Percentiles rank a stretch among this genome's conserved stretches.
Conservation (phyloP, 768 basidiomycete genomes). For the Termitomyces sp. region DNA sequence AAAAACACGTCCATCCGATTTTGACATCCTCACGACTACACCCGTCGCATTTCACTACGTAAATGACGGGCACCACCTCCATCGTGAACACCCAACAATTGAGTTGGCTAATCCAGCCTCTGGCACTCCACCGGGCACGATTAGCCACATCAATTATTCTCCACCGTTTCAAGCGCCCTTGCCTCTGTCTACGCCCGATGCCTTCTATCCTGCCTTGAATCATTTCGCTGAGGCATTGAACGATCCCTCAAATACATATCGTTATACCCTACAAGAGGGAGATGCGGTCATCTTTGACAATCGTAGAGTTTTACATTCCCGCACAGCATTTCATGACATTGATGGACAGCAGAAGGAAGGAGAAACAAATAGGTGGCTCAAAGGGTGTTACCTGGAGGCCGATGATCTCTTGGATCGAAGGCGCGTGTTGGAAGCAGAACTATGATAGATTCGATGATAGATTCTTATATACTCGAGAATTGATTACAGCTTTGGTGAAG, state of each 20-base stretch:
- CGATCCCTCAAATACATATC: constrained; percentile 42
- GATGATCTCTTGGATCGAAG: constrained; percentile 59
- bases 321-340: constrained; percentile 64
- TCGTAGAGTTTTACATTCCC: constrained; percentile 80
- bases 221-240: constrained; percentile 58
- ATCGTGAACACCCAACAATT: constrained; percentile 69
- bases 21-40: constrained; percentile 50
- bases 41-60: constrained; percentile 88
- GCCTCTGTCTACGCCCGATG: constrained; percentile 41
- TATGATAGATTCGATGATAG: background rate
- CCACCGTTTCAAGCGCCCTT: constrained; percentile 93
- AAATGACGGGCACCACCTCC: constrained; percentile 84
- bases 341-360: constrained; percentile 32
- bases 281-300: constrained; percentile 93
- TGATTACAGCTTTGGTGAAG: constrained; percentile 20
- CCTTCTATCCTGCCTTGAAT: constrained; percentile 59
- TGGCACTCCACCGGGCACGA: constrained; percentile 18
- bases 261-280: constrained; percentile 72
- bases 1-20: constrained; percentile 40
- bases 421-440: constrained; percentile 40
- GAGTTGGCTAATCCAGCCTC: constrained; percentile 37
- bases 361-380: constrained; percentile 76
- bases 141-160: constrained; percentile 81
- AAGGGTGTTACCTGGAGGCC: constrained; percentile 78
- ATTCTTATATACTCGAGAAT: background rate